Evolutionary conservation across 495 filamentous ascomycete genomes (phyloP).

Genomic region (Trichoderma orchidacearum): DNA sequence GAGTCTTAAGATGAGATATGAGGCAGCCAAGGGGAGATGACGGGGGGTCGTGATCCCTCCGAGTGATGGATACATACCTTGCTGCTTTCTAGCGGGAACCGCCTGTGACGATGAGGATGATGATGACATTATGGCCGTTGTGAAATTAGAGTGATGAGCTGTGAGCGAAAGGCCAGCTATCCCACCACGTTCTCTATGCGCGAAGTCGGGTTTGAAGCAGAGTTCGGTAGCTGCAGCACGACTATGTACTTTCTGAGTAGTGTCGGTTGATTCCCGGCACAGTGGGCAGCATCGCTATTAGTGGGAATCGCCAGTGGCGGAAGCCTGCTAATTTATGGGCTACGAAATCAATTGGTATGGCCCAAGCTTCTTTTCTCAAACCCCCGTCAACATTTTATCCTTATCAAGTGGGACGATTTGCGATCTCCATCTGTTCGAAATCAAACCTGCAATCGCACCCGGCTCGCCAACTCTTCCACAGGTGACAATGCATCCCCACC

Average conservation of each 20-base stretch:
- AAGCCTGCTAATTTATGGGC: too few relatives aligned
- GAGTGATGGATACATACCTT: slow-evolving; percentile 44
- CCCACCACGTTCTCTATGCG: not conserved
- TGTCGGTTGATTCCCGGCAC: not conserved
- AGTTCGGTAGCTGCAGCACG: not conserved
- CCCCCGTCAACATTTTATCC: too few relatives aligned
- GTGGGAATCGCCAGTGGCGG: not conserved
- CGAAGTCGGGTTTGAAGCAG: not conserved
- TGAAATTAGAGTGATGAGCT: not conserved
- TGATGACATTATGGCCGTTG: slow-evolving; percentile 21
- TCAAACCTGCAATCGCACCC: not conserved
- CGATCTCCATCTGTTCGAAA: too few relatives aligned
- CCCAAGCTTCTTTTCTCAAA: slow-evolving; percentile 12
- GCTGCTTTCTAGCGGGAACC: slow-evolving; percentile 46
- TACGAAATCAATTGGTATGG: slow-evolving; percentile 9
- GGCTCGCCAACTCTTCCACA: not conserved
- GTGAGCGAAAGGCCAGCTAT: not conserved
- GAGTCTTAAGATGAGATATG: not conserved
- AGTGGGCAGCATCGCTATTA: not conserved
- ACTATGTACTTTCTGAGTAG: not conserved
- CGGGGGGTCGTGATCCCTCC: not conserved
- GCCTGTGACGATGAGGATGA: slow-evolving; percentile 27
- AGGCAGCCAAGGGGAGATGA: not conserved
- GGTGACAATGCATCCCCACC: slow-evolving; percentile 82
- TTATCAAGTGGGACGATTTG: too few relatives aligned